Evolutionary conservation across 192 early-diverging fungal species (phyloP).

Genomic region (Mortierella claussenii): DNA sequence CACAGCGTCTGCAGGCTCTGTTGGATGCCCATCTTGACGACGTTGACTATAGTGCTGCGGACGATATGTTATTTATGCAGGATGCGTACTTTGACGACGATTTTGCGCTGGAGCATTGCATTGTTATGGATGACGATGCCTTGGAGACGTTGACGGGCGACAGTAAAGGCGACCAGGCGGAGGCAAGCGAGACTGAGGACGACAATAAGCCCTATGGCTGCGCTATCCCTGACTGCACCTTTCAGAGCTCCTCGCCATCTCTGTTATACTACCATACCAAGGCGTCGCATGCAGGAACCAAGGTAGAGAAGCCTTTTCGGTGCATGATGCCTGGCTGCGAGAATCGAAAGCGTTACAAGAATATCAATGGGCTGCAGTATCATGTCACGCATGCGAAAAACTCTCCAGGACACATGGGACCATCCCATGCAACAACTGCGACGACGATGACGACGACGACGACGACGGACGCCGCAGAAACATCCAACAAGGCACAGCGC

Average conservation of each 20-base stretch:
- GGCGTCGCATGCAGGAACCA: constrained; percentile 29
- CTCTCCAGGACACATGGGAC: constrained; percentile 23
- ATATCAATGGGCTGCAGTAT: constrained; percentile 85
- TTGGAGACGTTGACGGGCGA: neutral
- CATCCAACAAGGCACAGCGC: neutral
- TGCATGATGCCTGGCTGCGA: constrained; percentile 78
- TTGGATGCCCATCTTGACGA: constrained; percentile 10
- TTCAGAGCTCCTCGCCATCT: constrained; percentile 44
- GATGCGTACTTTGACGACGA: constrained; percentile 35
- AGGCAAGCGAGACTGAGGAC: constrained; percentile 11
- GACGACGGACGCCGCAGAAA: neutral
- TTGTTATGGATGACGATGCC: constrained; percentile 6
- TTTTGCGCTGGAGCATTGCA: constrained; percentile 15
- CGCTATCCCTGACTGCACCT: constrained; percentile 33
- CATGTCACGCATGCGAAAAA: constrained; percentile 75
- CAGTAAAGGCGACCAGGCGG: constrained; percentile 8
- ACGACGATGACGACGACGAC: too few relatives aligned
- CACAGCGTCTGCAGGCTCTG: constrained; percentile 16
- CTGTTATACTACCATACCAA: constrained; percentile 48
- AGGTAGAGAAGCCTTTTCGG: constrained; percentile 75
- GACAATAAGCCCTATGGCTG: constrained; percentile 47
- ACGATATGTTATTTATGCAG: constrained; percentile 29
- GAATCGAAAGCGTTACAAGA: constrained; percentile 82
- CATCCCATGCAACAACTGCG: too few relatives aligned
- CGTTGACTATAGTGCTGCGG: constrained; percentile 5